Evolutionary conservation across 306 rosid genomes (phyloP), one percentile per base, ranked within the genome.

Genomic region (Vigna reflexopilosa): DNA sequence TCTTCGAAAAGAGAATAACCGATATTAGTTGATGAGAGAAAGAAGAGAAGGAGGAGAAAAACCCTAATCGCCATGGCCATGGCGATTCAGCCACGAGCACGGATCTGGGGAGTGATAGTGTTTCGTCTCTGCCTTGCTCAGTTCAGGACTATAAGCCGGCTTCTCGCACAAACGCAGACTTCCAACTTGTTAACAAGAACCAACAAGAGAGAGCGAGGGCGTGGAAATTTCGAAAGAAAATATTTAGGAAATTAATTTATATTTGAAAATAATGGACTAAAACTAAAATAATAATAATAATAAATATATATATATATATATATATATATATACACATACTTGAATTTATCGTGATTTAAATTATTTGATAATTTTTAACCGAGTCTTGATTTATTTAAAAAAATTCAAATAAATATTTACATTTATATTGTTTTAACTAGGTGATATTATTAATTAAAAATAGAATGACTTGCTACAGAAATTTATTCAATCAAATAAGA

Each of bases 1-100:
- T 96, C 99, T 88, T 93, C 93, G 84, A 84, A 90, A 2, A 96
- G 88, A 20, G 99, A 91, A 48, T 54, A 76, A 79, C 73, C 61
- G 64, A 83, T 80, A 58, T 80, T 64, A 42, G 85, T 44, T 4
- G 45, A 80, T 0, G 84, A 82, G 30, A 86, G 73, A 57, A 91
- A 75, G 9, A 89, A 28, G 0, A 86, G 63, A 58, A 90, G 77
- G 40, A 63, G 47, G 63, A 87, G 85, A 58, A 61, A 84, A 83
- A 70, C 84, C 93, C 89, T 89, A 83, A 86, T 78, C 96, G 91
- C 91, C 96, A 88, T 77, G 82, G 75, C 88, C 78, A 91, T 86
- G 91, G 91, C 89, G 82, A 85, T 71, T 86, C 83, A 79, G 72
- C 63, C 57, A 67, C 63, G 9, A 77, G 45, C 72, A 75, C 68